Evolutionary conservation across 2,329 filamentous ascomycete genomes (phyloP).

Genomic region (Stagonosporopsis cucurbitacearum): DNA sequence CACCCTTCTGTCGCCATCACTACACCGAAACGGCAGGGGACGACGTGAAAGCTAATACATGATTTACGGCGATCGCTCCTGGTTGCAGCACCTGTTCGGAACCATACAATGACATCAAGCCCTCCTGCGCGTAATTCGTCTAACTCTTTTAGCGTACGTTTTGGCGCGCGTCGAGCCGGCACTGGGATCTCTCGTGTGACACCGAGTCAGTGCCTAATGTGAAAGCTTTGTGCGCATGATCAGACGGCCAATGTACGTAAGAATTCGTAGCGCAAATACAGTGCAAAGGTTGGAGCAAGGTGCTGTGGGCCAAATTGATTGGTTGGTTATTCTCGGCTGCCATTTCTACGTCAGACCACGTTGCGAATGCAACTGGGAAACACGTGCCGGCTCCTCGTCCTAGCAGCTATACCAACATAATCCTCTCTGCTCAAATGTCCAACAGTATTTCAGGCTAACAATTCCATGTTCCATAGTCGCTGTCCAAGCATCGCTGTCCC

Average conservation of each 20-base stretch:
- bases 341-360: slow-evolving; percentile 10
- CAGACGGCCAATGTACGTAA: slow-evolving; percentile 2
- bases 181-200: not conserved
- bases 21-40: slow-evolving; percentile 5
- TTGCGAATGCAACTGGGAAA: slow-evolving; percentile 6
- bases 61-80: slow-evolving; percentile 6
- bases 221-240: slow-evolving; percentile 1
- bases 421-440: not conserved
- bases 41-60: slow-evolving; percentile 4
- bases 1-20: slow-evolving; percentile 2
- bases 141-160: slow-evolving; percentile 15
- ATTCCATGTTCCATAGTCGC: not conserved
- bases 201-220: not conserved
- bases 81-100: slow-evolving; percentile 6
- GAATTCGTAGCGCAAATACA: not conserved
- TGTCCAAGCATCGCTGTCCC: not conserved
- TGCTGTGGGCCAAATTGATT: not conserved
- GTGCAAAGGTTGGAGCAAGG: not conserved
- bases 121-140: slow-evolving; percentile 17
- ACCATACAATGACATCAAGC: slow-evolving; percentile 12
- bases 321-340: slow-evolving; percentile 9
- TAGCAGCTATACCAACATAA: not conserved
- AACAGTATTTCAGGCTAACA: not conserved
- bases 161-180: slow-evolving; percentile 4
- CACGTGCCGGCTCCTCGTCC: not conserved